Evolutionary conservation across 2,329 filamentous ascomycete genomes (phyloP).

Genomic region (Hypoxylon sp.): DNA sequence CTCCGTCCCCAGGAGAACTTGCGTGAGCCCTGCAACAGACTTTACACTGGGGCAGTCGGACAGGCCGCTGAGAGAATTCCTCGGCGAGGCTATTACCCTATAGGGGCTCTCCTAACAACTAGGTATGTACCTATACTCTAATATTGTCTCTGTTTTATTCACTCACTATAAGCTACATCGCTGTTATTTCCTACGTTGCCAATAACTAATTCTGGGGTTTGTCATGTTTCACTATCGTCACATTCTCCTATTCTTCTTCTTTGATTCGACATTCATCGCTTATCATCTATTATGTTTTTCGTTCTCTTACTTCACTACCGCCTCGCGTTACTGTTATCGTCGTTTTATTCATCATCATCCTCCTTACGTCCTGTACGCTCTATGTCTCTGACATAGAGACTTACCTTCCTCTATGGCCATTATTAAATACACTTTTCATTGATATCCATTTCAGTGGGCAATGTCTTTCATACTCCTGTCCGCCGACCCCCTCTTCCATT

Average conservation of each 20-base stretch:
- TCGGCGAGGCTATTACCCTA: not conserved
- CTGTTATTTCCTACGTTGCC: no score
- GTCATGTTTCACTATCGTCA: no score
- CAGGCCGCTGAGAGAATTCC: not conserved
- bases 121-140: no score
- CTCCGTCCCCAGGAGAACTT: not conserved
- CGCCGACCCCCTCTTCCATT: not conserved
- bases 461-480: not conserved
- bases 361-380: no score
- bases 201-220: no score
- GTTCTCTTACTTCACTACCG: no score
- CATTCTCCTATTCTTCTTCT: no score
- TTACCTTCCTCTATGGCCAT: not conserved
- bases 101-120: no score
- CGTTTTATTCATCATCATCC: not conserved
- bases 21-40: not conserved
- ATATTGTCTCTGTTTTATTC: not conserved
- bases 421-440: not conserved
- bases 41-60: no score
- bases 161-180: not conserved
- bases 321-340: no score
- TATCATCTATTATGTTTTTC: no score
- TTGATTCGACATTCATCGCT: no score
- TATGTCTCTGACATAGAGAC: not conserved
- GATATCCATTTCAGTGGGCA: not conserved